These are phyloP conservation scores for Aurinia saxatilis DNA, from an alignment of 345 rosid genomes.

Conservation along the genomic window DNA sequence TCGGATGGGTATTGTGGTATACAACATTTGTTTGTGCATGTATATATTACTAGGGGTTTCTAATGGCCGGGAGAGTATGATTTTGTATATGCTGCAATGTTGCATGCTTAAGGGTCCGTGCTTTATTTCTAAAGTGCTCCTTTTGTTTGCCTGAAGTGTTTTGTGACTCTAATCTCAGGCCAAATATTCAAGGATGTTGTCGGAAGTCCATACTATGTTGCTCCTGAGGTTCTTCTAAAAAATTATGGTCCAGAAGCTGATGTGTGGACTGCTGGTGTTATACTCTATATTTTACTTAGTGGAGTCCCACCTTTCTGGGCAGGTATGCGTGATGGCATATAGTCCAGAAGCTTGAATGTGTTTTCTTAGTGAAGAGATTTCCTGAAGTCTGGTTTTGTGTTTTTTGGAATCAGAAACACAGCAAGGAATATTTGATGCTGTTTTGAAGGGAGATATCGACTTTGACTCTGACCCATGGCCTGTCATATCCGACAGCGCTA, in stretches of 20 bases:
- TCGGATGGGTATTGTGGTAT: not conserved
- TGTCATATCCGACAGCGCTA: slow-evolving; percentile 77
- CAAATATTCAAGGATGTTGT: slow-evolving; percentile 92
- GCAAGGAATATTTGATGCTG: slow-evolving; percentile 98
- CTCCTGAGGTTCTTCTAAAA: slow-evolving; percentile 95
- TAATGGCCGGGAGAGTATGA: not conserved
- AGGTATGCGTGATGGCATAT: slow-evolving; percentile 36
- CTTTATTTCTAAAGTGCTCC: not conserved
- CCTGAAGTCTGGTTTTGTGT: slow-evolving; percentile 17
- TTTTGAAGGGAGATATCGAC: slow-evolving; percentile 88
- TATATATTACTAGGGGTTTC: not conserved
- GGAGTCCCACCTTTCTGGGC: slow-evolving; percentile 99
- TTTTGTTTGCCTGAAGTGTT: not conserved
- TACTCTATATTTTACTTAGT: slow-evolving; percentile 84
- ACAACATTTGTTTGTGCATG: not conserved
- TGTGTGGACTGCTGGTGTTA: slow-evolving; percentile 99
- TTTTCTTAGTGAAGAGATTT: not conserved
- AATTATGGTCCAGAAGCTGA: slow-evolving; percentile 96
- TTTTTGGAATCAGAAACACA: slow-evolving; percentile 63
- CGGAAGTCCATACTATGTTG: slow-evolving; percentile 98
- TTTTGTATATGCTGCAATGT: not conserved
- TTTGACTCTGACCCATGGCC: slow-evolving; percentile 99
- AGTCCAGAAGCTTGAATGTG: not conserved
- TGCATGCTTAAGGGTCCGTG: not conserved
- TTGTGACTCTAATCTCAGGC: slow-evolving; percentile 34